Percentiles rank a stretch among this genome's conserved stretches.
phyloP scores from a whole-genome alignment of 352 stramenopile genomes.

The Globisporangium lucens region DNA sequence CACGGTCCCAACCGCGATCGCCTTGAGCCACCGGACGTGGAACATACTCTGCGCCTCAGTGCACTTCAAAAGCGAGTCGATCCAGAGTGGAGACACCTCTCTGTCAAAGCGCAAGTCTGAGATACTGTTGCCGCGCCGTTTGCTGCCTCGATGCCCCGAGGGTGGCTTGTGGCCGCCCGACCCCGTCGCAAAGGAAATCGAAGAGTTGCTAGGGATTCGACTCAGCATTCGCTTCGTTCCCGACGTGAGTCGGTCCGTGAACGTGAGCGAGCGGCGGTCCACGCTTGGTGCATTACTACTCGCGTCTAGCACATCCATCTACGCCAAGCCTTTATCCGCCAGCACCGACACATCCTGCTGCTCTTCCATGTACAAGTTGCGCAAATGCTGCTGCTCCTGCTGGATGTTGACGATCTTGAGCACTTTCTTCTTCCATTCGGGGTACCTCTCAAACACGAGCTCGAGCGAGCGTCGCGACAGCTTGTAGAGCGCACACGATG shows the following conservation, averaged over 20 bases:
- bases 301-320: conserved; percentile 9
- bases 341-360: conserved; percentile 36
- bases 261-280: background rate
- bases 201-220: conserved; percentile 5
- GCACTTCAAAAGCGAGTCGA: conserved; percentile 42
- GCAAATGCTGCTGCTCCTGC: conserved; percentile 34
- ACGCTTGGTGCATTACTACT: conserved; percentile 10
- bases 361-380: conserved; percentile 59
- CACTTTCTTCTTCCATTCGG: conserved; percentile 61
- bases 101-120: background rate
- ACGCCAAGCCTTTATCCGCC: conserved; percentile 15
- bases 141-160: background rate
- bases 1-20: conserved; percentile 32
- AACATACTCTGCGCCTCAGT: conserved; percentile 47
- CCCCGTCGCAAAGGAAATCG: background rate
- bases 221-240: background rate
- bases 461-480: conserved; percentile 47
- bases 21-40: conserved; percentile 52
- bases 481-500: conserved; percentile 56
- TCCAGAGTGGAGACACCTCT: conserved; percentile 32
- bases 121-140: background rate
- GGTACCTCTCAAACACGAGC: conserved; percentile 60
- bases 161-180: background rate
- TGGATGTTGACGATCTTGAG: conserved; percentile 54
- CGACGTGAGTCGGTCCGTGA: background rate